Conservation (phyloP, 352 stramenopile genomes). For the Globisporangium heterothallicum region DNA sequence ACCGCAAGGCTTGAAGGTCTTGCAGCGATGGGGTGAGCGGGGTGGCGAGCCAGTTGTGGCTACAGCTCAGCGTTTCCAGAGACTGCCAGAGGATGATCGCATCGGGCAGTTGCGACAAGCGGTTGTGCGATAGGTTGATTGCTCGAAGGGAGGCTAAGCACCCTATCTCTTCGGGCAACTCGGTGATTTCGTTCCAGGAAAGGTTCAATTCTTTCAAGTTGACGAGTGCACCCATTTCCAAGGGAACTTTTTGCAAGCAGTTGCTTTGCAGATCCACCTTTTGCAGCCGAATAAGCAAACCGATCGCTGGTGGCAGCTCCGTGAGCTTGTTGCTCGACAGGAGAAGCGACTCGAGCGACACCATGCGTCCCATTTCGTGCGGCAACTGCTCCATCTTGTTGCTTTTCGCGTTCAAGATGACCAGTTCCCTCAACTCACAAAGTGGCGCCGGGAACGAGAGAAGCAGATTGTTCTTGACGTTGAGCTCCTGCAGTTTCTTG, state of each 20-base stretch:
- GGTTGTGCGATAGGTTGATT: conserved; percentile 54
- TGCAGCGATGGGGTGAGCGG: conserved; percentile 30
- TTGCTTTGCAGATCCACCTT: conserved; percentile 38
- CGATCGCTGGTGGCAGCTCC: conserved; percentile 35
- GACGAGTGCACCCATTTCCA: conserved; percentile 47
- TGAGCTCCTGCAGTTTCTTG: conserved; percentile 33
- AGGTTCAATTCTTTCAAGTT: conserved; percentile 46
- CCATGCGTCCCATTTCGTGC: conserved; percentile 18
- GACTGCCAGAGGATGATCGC: conserved; percentile 44
- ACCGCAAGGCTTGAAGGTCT: conserved; percentile 28
- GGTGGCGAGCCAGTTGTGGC: conserved; percentile 39
- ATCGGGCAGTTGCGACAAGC: conserved; percentile 32
- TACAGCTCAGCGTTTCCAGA: conserved; percentile 36
- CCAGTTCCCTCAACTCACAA: conserved; percentile 22
- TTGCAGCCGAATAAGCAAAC: conserved; percentile 28
- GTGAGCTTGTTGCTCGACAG: conserved; percentile 44
- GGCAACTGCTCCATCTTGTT: conserved; percentile 37
- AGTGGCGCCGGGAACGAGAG: conserved; percentile 23
- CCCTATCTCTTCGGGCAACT: conserved; percentile 57
- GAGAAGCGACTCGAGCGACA: conserved; percentile 24
- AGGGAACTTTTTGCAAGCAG: conserved; percentile 28
- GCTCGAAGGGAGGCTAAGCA: conserved; percentile 33
- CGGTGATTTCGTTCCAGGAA: conserved; percentile 49
- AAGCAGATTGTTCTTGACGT: conserved; percentile 34
- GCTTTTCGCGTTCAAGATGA: conserved; percentile 28